Base-by-base conservation (phyloP, 2,329 filamentous ascomycete species). In the Lachnum nothofagi region DNA sequence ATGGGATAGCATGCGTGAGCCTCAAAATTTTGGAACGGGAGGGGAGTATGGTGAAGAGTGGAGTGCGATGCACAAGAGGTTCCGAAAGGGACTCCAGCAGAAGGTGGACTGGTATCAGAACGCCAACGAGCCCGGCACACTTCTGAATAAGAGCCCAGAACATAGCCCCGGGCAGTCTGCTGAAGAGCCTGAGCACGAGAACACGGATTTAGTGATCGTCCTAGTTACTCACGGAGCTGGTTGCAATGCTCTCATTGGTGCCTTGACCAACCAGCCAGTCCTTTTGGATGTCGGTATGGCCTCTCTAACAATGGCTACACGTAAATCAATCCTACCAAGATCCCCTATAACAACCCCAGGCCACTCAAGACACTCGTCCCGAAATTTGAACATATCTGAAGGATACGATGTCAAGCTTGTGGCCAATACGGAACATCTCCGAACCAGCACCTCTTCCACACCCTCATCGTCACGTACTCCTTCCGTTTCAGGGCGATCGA, bases 161-260 rank as follows among this genome's bases (percentile, higher is more conserved):
- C 54, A 67, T 56, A 54, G 67, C 29, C 63, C 70, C n/a, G 60
- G 58, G 33, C 63, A 66, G 19, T 53, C 56, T 20, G 52, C 63
- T 3, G 65, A 70, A 0, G 66, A 72, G 10, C 52, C 62, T 1
- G 77, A 80, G 0, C 80, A 86, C 12, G 79, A 83, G 19, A 76
- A 82, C 27, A 76, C 80, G 1, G 87, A 95, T 59, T 79, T 90
- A 1, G 83, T 97, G 1, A 73, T 98, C 14, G 76, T 98, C 34
- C 71, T 98, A 6, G 86, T 98, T 19, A 95, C 93, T 0, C 93
- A 98, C 64, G 91, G 91, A 20, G 93, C 93, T 12, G 93, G 93
- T 33, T 95, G 91, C 69, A 98, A 98, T 70, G 93, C 93, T 2
- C 70, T 98, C 38, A 91, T 98, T 54, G 90, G 91, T 10, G 90